Evolutionary conservation across 1,139 yeast genomes (phyloP).

Genomic region (Geotrichum carabidarum): DNA sequence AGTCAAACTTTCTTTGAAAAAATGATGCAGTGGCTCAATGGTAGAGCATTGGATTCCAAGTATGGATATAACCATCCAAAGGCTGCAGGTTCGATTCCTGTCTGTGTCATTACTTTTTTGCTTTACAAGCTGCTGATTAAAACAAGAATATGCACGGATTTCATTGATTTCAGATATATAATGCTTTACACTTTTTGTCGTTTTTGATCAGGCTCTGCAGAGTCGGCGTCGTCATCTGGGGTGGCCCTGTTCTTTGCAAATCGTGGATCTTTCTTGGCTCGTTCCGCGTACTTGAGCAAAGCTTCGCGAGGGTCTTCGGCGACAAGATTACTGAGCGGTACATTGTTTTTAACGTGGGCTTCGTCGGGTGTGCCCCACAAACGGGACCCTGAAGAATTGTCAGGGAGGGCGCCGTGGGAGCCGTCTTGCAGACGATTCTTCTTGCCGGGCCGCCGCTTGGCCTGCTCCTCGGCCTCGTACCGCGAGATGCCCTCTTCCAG

Average conservation of each 20-base stretch:
- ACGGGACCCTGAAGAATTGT: not conserved
- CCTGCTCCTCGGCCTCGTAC: constrained; percentile 16
- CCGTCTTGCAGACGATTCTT: not conserved
- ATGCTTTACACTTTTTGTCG: not conserved
- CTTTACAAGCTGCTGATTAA: no score
- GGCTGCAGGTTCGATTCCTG: constrained; percentile 28
- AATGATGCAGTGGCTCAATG: constrained; percentile 21
- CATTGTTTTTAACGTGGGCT: constrained; percentile 26
- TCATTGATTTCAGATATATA: not conserved
- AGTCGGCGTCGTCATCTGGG: not conserved
- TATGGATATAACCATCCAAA: constrained; percentile 19
- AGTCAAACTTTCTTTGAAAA: no score
- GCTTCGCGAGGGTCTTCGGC: constrained; percentile 41
- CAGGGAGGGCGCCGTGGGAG: not conserved
- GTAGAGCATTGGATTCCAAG: constrained; percentile 21
- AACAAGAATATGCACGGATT: no score
- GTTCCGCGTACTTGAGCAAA: constrained; percentile 35
- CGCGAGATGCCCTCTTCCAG: constrained; percentile 21
- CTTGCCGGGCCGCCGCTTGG: constrained; percentile 17
- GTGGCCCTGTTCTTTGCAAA: not conserved
- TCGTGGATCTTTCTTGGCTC: constrained; percentile 28
- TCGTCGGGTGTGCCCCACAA: constrained; percentile 30
- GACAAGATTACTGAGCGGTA: constrained; percentile 24
- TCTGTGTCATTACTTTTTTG: constrained; percentile 14
- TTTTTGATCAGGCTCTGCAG: not conserved